phyloP scores from a whole-genome alignment of 352 stramenopile genomes.

The Poterioochromonas sp. region DNA sequence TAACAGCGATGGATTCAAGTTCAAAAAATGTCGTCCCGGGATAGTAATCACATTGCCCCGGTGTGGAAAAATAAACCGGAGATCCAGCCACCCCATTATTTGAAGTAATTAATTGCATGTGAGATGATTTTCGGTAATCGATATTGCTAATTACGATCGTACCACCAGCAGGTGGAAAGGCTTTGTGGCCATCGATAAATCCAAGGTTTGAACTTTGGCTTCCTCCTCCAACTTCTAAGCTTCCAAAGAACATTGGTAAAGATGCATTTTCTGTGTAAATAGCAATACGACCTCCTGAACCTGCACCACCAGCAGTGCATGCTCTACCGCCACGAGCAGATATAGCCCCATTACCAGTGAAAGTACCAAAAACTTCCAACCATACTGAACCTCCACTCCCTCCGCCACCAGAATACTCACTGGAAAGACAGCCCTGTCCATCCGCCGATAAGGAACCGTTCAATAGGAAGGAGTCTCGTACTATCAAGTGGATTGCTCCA shows the following conservation, averaged over 20 bases:
- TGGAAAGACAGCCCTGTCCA: neutral
- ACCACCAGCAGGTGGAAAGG: conserved; percentile 1
- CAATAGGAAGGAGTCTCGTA: neutral
- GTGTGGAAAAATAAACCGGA: neutral
- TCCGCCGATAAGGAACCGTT: conserved; percentile 7
- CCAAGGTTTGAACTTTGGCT: neutral
- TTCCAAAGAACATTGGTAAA: neutral
- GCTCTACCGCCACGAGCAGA: conserved; percentile 4
- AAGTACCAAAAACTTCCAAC: conserved; percentile 16
- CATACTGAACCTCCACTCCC: conserved; percentile 23
- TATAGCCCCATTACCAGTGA: conserved; percentile 3
- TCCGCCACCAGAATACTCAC: neutral
- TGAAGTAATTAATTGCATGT: neutral
- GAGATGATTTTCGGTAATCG: neutral
- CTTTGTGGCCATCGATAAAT: neutral
- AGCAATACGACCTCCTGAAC: conserved; percentile 15
- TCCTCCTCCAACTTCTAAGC: neutral
- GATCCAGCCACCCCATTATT: neutral
- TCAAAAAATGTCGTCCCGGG: neutral
- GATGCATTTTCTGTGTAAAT: conserved; percentile 6
- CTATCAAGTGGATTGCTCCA: conserved; percentile 14
- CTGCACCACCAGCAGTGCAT: conserved; percentile 13
- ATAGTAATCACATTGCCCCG: neutral
- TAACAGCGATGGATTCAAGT: neutral
- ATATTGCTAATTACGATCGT: neutral